Evolutionary conservation across 2,329 filamentous ascomycete species (phyloP), one percentile per base, ranked within the genome.

Genomic region (Colletotrichum orchidophilum): DNA sequence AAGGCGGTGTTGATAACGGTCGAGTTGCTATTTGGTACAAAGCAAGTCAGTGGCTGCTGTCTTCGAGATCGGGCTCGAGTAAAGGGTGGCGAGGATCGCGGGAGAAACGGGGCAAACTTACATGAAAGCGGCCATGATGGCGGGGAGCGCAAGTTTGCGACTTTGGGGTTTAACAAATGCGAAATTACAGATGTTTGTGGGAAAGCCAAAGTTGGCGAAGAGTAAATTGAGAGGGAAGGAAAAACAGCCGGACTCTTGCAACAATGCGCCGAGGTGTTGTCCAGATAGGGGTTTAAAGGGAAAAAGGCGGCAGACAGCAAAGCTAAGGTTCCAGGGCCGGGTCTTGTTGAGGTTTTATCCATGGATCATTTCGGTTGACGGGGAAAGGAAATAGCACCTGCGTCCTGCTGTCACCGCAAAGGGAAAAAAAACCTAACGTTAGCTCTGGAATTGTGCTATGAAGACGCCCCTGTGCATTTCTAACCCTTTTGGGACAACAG

Each of bases 1-100:
- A 87, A 81, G 73, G 81, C 80, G 71, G 79, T 80, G 58, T 78
- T 74, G 66, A 85, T 79, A 70, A 80, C 76, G 70, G 87, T 90
- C 75, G 86, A 82, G 80, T 89, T 90, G 71, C 87, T 88, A 67
- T 63, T 62, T 74, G 46, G 61, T n/a, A 63, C 39, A 53, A 18
- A 52, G 39, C 18, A 42, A 27, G 46, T 75, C 55, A 74, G 64
- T 35, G 29, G 11, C 61, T 59, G 31, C 31, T 39, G 1, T 27
- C 39, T 57, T 35, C 52, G 61, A 73, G 59, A 57, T 54, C 33
- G 18, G 21, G 39, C 18, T 24, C 21, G 39, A 52, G 33, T 60
- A n/a, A 50, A 35, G 42, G 53, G 58, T n/a, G 21, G 7, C 24
- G 13, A 35, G 33, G 57, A 24, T 21, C 33, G 49, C n/a, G 42